Evolutionary conservation across 2,329 filamentous ascomycete species (phyloP).

Genomic region (Mycosphaerella sp.): DNA sequence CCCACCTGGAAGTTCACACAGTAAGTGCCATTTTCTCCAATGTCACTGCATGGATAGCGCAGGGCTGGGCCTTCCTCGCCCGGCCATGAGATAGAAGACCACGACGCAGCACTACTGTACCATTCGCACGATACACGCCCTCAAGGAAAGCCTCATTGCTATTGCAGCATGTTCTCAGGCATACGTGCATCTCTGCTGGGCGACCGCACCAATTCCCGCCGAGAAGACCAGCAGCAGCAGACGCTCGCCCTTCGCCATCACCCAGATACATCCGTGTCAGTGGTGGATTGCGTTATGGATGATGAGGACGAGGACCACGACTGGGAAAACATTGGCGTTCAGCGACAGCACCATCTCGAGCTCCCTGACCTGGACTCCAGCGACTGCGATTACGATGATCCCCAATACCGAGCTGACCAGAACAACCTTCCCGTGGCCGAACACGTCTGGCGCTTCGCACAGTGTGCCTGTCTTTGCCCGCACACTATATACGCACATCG

Average conservation of each 20-base stretch:
- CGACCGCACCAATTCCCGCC: slow-evolving; percentile 24
- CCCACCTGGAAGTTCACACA: slow-evolving; percentile 99
- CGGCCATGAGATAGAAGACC: neutral
- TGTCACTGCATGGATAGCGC: neutral
- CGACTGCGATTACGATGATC: slow-evolving; percentile 10
- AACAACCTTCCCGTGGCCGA: slow-evolving; percentile 6
- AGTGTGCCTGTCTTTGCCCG: slow-evolving; percentile 14
- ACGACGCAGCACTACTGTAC: neutral
- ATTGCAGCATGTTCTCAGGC: slow-evolving; percentile 25
- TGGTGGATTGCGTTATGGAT: slow-evolving; percentile 1
- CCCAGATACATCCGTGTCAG: slow-evolving; percentile 1
- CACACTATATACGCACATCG: neutral
- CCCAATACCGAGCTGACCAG: slow-evolving; percentile 10
- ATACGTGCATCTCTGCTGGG: slow-evolving; percentile 12
- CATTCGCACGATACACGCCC: neutral
- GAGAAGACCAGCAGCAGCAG: neutral
- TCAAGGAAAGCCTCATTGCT: slow-evolving; percentile 14
- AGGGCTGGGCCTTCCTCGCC: neutral
- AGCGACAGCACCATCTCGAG: neutral
- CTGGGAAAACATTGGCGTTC: neutral
- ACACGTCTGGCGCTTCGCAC: slow-evolving; percentile 19
- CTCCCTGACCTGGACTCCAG: neutral
- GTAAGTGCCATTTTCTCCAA: slow-evolving; percentile 50
- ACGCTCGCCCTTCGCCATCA: slow-evolving; percentile 1
- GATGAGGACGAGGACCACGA: slow-evolving; percentile 1